Evolutionary conservation across 2,329 filamentous ascomycete species (phyloP).

Genomic region (Bipolaris zeicola): DNA sequence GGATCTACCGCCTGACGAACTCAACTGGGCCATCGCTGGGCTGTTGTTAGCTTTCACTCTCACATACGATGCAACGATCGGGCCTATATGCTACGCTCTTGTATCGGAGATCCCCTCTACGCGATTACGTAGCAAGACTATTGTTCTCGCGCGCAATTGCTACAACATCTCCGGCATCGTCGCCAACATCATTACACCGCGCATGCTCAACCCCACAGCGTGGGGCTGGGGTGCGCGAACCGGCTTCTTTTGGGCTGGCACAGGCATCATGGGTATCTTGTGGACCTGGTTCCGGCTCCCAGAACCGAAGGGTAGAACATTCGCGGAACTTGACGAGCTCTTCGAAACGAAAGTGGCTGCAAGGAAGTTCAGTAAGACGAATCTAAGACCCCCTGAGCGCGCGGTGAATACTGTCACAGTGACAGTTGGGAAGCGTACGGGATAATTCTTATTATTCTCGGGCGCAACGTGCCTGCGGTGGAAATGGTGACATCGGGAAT

Average conservation of each 20-base stretch:
- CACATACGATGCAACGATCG: constrained; percentile 20
- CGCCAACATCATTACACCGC: constrained; percentile 78
- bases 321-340: constrained; percentile 80
- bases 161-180: constrained; percentile 78
- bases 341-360: constrained; percentile 63
- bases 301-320: constrained; percentile 76
- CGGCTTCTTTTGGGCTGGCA: constrained; percentile 83
- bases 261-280: constrained; percentile 73
- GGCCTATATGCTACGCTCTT: constrained; percentile 64
- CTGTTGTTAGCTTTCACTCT: constrained; percentile 19
- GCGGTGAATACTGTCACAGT: too few species aligned
- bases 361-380: constrained; percentile 17
- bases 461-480: too few species aligned
- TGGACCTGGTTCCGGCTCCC: constrained; percentile 80
- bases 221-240: constrained; percentile 86
- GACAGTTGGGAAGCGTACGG: too few species aligned
- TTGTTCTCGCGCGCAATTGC: constrained; percentile 79
- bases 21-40: constrained; percentile 16
- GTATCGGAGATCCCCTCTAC: constrained; percentile 81
- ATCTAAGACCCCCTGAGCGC: neutral
- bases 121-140: constrained; percentile 83
- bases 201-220: constrained; percentile 49
- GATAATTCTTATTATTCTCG: too few species aligned
- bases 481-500: too few species aligned
- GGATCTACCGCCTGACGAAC: neutral